Evolutionary conservation across 441 rosid species (phyloP), one percentile per base, ranked within the genome.

Genomic region (Brassica balearica): DNA sequence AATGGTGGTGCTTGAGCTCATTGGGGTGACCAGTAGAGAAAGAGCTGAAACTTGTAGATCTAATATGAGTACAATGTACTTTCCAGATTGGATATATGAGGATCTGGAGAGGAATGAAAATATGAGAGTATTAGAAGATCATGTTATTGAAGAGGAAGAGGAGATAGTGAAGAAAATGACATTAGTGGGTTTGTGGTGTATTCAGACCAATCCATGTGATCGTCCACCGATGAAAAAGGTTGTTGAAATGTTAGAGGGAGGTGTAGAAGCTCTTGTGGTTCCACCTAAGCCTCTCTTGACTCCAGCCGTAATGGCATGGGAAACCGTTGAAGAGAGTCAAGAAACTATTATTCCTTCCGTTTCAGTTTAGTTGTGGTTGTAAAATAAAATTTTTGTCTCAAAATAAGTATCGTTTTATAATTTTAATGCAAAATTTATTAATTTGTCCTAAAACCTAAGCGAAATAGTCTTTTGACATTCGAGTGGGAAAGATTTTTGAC

Each of bases 141-240:
- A 6, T 2, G 17, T 10, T 4, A 65, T 23, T 1, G n/a, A 51
- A 69, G 79, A 69, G 6, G 75, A 82, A 43, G 85, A 78, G 65
- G 82, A 84, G 11, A 83, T 81, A 32, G 68, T 43, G 27, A 86
- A 67, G 68, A 85, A 78, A 77, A 77, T 89, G 85, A 65, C 74
- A 22, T 10, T 85, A 1, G 85, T 85, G 63, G 88, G 89, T 1
- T 65, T 86, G 51, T 85, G 91, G 88, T 89, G 91, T 72, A 77
- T 83, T 32, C 88, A 84, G 23, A 71, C 80, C 6, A 64, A 69
- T 27, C 90, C 94, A 63, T 29, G 4, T 0, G 78, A 85, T 15
- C 84, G 90, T 29, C 90, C 92, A 34, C 56, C 89, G 4, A 85
- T 88, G 73, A 83, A 67, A 61, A 65, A 75, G 61, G 89, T 86